Base-by-base conservation (phyloP, 306 rosid genomes). In the Mimosa bimucronata region DNA sequence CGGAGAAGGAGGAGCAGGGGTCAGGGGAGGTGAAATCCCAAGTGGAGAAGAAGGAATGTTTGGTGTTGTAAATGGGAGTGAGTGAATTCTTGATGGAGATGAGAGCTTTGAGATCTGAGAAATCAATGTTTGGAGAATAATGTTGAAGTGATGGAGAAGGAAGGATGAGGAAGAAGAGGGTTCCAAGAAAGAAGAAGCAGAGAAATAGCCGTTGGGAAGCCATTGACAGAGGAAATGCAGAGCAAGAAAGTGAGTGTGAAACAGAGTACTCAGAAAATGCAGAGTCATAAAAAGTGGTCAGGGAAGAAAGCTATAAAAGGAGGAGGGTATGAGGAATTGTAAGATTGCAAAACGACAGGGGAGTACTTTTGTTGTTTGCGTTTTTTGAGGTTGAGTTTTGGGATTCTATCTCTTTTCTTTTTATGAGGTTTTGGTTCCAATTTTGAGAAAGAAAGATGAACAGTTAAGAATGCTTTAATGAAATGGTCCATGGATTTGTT, bases 1-100 rank as follows among this genome's bases (percentile, higher is more conserved):
- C 97, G 74, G 92, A 28, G 83, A 90, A 92, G 38, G 93, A 71
- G 67, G 88, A 88, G 90, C 97, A 92, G 82, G 97, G 97, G 74
- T 90, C 87, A 0, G 85, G 79, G 2, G 94, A 77, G 48, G 94
- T 30, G 84, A 86, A 86, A 88, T 90, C 87, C 97, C 97, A 92
- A 38, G 94, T 85, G 76, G 95, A 89, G 90, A 92, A 92, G 90
- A 90, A 92, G 38, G 74, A 28, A 29, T 1, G 66, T 12, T 15
- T 23, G 16, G 71, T 15, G 52, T 85, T 37, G 0, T 91, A 90
- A 52, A 86, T 44, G 48, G 88, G 89, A 1, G 95, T 92, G 82
- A 92, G 94, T 6, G 84, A 31, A 83, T 78, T 84, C 6, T 85
- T 86, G 21, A 92, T 79, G 69, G 87, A 65, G n/a, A 80, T 66